Evolutionary conservation across 148 eudicot genomes (phyloP), one percentile per base, ranked within the genome.

Genomic region (Fallopia convolvulus): DNA sequence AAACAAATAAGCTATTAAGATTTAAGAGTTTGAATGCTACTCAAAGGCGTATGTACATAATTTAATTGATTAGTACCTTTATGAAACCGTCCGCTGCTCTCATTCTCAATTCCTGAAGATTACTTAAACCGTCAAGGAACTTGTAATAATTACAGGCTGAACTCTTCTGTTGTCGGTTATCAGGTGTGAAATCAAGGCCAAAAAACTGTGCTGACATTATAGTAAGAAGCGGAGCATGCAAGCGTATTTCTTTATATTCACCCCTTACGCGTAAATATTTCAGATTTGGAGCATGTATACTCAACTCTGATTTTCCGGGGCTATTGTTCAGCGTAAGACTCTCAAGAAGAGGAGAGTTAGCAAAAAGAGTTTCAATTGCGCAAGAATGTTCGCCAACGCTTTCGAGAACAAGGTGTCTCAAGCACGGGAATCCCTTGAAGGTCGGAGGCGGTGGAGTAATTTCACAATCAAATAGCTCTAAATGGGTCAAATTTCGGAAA

Each of bases 381-480:
- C 85, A 87, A 23, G 83, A 86, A 14, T 88, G 79, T 47, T 85
- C 78, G 30, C 81, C 47, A 60, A 89, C 90, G 76, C 85, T 2
- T 12, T 6, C 90, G 79, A 91, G 92, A 65, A 80, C 85, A 55
- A 91, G 88, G 72, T 79, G 61, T 77, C 80, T 89, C 81, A 91
- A 81, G 73, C 77, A 76, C 17, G 65, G 44, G 49, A 91, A 91
- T 8, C 96, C 96, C 68, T 68, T 81, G 42, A 91, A 91, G 4
- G 73, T 53, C 1, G 60, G 8, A 8, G 79, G 74, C 0, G 96
- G 91, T n/a, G 90, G 91, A 76, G 86, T 85, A 81, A 91, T 76
- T 74, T 88, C 90, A 81, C 92, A 91, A 20, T 88, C 86, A 72
- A 85, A 80, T 30, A 91, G 88, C 85, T 89, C 92, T 82, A 91